Conservation (phyloP, 306 rosid genomes). For the Cucurbita ficifolia region DNA sequence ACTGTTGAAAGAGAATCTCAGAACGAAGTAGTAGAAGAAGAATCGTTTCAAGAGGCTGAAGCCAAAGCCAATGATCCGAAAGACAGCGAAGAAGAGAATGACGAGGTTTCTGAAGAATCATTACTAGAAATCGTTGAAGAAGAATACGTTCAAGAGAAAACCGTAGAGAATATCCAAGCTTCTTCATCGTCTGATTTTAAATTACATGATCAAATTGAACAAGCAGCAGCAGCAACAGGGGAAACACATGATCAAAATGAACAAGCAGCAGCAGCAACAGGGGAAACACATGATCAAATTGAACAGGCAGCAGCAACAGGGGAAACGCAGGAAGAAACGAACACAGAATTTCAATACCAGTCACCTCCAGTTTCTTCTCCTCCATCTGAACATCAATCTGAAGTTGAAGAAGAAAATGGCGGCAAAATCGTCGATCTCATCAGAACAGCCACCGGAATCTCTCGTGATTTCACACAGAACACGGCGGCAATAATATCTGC, state of each 20-base stretch:
- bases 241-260: neutral
- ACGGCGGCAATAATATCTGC: constrained; percentile 13
- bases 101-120: neutral
- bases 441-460: neutral
- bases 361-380: neutral
- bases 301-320: neutral
- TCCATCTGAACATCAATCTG: neutral
- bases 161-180: neutral
- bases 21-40: neutral
- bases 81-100: neutral
- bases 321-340: neutral
- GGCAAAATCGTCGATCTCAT: neutral
- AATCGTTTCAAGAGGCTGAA: neutral
- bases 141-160: neutral
- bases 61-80: neutral
- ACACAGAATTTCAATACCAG: neutral
- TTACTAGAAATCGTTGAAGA: neutral
- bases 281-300: neutral
- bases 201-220: neutral
- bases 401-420: neutral
- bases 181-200: neutral
- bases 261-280: neutral
- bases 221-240: neutral
- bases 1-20: neutral
- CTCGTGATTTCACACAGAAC: neutral